Conservation (phyloP, 1,284 basidiomycete species). For the Inonotus obliquus region DNA sequence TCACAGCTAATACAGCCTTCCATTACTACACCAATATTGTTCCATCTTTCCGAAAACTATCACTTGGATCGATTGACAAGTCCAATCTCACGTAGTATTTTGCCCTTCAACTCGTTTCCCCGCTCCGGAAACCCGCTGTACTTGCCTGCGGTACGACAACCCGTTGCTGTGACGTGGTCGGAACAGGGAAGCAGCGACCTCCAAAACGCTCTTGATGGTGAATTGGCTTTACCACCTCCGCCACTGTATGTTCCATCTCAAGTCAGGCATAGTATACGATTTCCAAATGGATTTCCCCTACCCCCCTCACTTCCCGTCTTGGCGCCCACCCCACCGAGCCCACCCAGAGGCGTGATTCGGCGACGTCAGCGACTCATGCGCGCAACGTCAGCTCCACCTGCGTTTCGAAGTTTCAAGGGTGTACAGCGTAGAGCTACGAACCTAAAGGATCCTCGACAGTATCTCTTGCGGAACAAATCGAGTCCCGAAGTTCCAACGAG, state of each 20-base stretch:
- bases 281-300: neutral
- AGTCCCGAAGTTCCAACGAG: neutral
- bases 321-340: neutral
- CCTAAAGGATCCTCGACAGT: slow-evolving; percentile 1
- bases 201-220: slow-evolving; percentile 8
- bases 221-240: neutral
- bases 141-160: neutral
- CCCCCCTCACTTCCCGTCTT: neutral
- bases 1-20: slow-evolving; percentile 40
- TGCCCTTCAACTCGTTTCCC: slow-evolving; percentile 7
- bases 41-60: slow-evolving; percentile 31
- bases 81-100: slow-evolving; percentile 13
- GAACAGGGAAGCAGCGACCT: slow-evolving; percentile 12
- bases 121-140: slow-evolving; percentile 6
- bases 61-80: slow-evolving; percentile 30
- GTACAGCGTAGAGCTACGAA: neutral
- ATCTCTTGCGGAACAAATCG: slow-evolving; percentile 7
- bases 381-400: slow-evolving; percentile 23
- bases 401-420: slow-evolving; percentile 11
- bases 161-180: slow-evolving; percentile 4
- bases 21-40: slow-evolving; percentile 33
- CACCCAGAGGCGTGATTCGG: slow-evolving; percentile 11
- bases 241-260: slow-evolving; percentile 15
- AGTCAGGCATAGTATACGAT: neutral
- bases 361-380: slow-evolving; percentile 19